A percentile compares a stretch with the other conserved stretches of the same genome.
phyloP scores from a whole-genome alignment of 164 flowering plant species.

The Aristolochia contorta region DNA sequence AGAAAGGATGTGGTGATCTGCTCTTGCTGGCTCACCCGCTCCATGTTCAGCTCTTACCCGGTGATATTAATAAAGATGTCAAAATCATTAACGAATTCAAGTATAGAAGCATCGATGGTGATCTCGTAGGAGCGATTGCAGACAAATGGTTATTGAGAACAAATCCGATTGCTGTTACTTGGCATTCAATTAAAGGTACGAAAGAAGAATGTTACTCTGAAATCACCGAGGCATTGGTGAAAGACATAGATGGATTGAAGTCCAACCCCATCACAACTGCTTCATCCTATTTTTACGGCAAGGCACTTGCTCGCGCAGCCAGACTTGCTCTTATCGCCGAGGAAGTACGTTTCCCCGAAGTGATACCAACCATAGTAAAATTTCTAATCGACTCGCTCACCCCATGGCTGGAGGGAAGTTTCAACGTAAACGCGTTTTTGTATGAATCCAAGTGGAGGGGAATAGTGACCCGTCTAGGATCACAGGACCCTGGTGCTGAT shows the following conservation, averaged over 20 bases:
- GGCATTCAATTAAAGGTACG: constrained; percentile 58
- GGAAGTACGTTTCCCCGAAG: constrained; percentile 52
- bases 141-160: constrained; percentile 60
- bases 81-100: constrained; percentile 49
- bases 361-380: constrained; percentile 42
- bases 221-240: constrained; percentile 41
- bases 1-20: constrained; percentile 75
- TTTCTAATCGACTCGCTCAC: constrained; percentile 54
- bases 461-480: constrained; percentile 62
- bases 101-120: constrained; percentile 82
- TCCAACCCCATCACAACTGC: constrained; percentile 33
- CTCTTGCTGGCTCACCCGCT: constrained; percentile 82
- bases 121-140: constrained; percentile 83
- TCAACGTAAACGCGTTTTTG: constrained; percentile 62
- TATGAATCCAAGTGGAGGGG: constrained; percentile 90
- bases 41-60: constrained; percentile 49
- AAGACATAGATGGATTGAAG: constrained; percentile 48
- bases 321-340: constrained; percentile 86
- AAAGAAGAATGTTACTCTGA: constrained; percentile 35
- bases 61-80: constrained; percentile 14
- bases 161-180: constrained; percentile 53
- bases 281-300: constrained; percentile 82
- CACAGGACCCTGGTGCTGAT: constrained; percentile 60
- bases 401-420: constrained; percentile 85
- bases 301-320: constrained; percentile 81